Conservation (phyloP, 331 rosid species). For the Quercus tomentella region DNA sequence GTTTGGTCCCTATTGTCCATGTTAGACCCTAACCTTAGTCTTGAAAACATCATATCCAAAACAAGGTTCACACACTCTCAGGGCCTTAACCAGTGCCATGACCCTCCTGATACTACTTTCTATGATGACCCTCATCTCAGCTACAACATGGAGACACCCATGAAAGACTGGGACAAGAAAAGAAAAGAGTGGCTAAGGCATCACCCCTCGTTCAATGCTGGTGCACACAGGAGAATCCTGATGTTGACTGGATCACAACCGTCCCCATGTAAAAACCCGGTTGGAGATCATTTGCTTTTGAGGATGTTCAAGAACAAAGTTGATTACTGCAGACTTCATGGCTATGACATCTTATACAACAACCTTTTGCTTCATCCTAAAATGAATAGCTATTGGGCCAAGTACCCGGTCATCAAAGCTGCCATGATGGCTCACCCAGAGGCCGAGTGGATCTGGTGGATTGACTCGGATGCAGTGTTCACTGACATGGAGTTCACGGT, state of each 20-base stretch:
- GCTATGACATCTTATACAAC: conserved; percentile 68
- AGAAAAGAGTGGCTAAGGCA: conserved; percentile 52
- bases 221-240: conserved; percentile 21
- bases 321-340: conserved; percentile 74
- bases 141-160: conserved; percentile 49
- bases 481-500: conserved; percentile 86
- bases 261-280: conserved; percentile 52
- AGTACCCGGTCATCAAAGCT: conserved; percentile 68
- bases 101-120: conserved; percentile 36
- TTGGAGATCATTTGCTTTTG: conserved; percentile 69
- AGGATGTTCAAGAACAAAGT: conserved; percentile 79
- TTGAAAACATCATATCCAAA: background rate
- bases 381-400: conserved; percentile 77
- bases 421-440: conserved; percentile 95
- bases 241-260: conserved; percentile 79
- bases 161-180: conserved; percentile 64
- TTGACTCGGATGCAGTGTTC: conserved; percentile 88
- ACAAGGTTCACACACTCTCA: too few species aligned
- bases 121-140: conserved; percentile 61
- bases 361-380: conserved; percentile 57
- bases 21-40: background rate
- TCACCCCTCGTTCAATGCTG: conserved; percentile 56
- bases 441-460: conserved; percentile 98
- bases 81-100: background rate
- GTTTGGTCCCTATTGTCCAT: background rate